Evolutionary conservation across 2,329 filamentous ascomycete species (phyloP).

Genomic region (Colletotrichum musicola): DNA sequence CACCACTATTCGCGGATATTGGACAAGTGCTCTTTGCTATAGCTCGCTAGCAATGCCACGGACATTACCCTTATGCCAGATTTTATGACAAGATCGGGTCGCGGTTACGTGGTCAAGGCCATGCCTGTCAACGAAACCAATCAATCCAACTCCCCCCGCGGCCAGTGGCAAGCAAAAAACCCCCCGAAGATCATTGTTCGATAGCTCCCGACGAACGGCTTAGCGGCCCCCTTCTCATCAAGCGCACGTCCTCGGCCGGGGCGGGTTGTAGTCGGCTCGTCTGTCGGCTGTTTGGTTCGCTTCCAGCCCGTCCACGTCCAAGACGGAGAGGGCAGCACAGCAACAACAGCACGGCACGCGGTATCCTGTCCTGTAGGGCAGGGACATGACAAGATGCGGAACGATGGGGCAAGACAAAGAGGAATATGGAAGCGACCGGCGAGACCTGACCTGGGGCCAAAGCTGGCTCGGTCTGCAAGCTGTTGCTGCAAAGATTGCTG

Average conservation of each 20-base stretch:
- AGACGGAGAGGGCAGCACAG: not conserved
- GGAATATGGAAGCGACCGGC: constrained; percentile 12
- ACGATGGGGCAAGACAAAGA: constrained; percentile 11
- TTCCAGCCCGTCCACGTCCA: not conserved
- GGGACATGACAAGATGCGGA: constrained; percentile 3
- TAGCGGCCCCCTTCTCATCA: constrained; percentile 28
- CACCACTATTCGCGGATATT: not conserved
- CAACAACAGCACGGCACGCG: too few species aligned
- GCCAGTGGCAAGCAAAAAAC: constrained; percentile 34
- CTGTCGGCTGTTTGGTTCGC: constrained; percentile 23
- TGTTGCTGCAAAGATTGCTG: constrained; percentile 19
- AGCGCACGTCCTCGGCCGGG: constrained; percentile 29
- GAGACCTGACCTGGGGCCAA: constrained; percentile 20
- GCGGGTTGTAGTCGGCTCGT: constrained; percentile 29
- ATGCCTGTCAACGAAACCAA: constrained; percentile 35
- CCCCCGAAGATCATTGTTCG: constrained; percentile 36
- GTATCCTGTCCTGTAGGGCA: not conserved
- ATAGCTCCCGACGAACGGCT: constrained; percentile 35
- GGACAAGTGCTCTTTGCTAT: constrained; percentile 8
- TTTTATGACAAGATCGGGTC: constrained; percentile 36
- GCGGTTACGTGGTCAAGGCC: constrained; percentile 35
- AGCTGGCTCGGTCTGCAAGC: constrained; percentile 18
- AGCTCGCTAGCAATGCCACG: constrained; percentile 13
- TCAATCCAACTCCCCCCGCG: constrained; percentile 7
- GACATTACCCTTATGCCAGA: constrained; percentile 35